These are phyloP conservation scores for Lepidium sativum DNA, from an alignment of 345 rosid genomes.

Conservation along the genomic window DNA sequence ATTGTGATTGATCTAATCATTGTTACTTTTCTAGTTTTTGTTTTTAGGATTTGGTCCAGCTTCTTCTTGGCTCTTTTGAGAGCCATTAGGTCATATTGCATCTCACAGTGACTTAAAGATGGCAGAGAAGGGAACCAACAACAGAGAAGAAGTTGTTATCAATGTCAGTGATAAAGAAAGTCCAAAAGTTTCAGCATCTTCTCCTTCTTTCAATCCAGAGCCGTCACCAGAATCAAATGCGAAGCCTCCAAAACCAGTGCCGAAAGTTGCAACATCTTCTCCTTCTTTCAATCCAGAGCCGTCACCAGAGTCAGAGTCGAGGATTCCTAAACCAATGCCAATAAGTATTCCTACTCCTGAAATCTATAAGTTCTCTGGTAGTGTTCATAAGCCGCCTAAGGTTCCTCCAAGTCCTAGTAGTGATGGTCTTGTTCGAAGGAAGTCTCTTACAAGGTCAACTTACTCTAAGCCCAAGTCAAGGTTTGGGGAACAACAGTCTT, in stretches of 20 bases:
- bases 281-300: neutral
- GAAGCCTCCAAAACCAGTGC: too few species aligned
- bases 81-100: neutral
- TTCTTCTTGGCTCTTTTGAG: constrained; percentile 1
- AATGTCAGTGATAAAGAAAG: constrained; percentile 20
- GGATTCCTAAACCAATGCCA: neutral
- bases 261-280: neutral
- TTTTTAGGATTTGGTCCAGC: constrained; percentile 11
- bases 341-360: constrained; percentile 20
- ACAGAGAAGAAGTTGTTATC: constrained; percentile 19
- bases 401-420: constrained; percentile 22
- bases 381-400: constrained; percentile 59
- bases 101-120: neutral
- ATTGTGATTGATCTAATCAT: constrained; percentile 7
- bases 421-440: constrained; percentile 39
- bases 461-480: constrained; percentile 67
- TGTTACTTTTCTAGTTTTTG: neutral
- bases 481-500: constrained; percentile 54
- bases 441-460: constrained; percentile 20
- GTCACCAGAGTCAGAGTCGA: neutral
- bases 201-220: too few species aligned
- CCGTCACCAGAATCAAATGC: too few species aligned
- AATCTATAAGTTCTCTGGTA: constrained; percentile 23
- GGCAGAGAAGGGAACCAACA: constrained; percentile 15
- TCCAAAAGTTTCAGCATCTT: neutral